Conservation (phyloP, 2,329 filamentous ascomycete genomes). For the Biscogniauxia marginata region DNA sequence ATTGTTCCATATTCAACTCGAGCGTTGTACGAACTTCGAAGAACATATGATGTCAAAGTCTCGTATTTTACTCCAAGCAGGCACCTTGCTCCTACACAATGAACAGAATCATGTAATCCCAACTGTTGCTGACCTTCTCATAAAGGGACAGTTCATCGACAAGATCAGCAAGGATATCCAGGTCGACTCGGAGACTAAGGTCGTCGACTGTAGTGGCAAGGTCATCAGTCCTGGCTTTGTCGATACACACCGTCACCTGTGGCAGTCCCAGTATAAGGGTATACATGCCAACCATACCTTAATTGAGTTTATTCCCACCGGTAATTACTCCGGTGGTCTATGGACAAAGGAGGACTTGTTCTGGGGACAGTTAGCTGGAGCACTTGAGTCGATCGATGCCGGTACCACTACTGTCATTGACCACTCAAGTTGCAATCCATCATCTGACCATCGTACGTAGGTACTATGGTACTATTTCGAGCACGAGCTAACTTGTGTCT, state of each 20-base stretch:
- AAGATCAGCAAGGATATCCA: slow-evolving; percentile 10
- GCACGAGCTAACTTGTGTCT: background rate
- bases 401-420: slow-evolving; percentile 44
- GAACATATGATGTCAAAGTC: background rate
- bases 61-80: slow-evolving; percentile 14
- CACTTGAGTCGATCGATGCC: slow-evolving; percentile 39
- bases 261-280: slow-evolving; percentile 38
- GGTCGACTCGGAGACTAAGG: slow-evolving; percentile 7
- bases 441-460: slow-evolving; percentile 31
- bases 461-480: slow-evolving; percentile 13
- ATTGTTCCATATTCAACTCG: background rate
- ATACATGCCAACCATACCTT: slow-evolving; percentile 23
- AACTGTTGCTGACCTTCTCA: slow-evolving; percentile 13
- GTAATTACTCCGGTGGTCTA: slow-evolving; percentile 36
- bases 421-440: slow-evolving; percentile 35
- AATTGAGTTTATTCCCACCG: slow-evolving; percentile 28
- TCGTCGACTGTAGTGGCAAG: slow-evolving; percentile 41
- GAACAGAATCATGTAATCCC: slow-evolving; percentile 13
- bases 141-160: slow-evolving; percentile 11
- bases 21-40: background rate
- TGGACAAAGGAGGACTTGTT: slow-evolving; percentile 44
- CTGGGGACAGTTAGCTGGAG: slow-evolving; percentile 43
- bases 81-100: slow-evolving; percentile 17
- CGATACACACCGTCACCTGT: slow-evolving; percentile 45
- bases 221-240: slow-evolving; percentile 43